Evolutionary conservation across 2,329 filamentous ascomycete species (phyloP), one percentile per base, ranked within the genome.

Genomic region (Amauroascus niger): DNA sequence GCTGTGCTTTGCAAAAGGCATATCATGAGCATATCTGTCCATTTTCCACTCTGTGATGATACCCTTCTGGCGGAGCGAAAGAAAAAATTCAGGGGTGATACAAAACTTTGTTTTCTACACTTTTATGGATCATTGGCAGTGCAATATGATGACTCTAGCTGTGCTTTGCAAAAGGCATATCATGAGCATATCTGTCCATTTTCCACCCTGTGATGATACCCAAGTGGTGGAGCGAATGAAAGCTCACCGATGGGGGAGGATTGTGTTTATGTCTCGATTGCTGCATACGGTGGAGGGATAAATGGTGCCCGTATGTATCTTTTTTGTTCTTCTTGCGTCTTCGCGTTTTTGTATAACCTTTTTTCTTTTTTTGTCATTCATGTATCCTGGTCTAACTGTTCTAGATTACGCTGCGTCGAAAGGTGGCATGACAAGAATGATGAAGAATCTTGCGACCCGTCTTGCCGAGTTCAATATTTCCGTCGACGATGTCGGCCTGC

Each of bases 401-500:
- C 13, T 30, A 71, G 69, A 72, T 45, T 72, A 82, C 55, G 79
- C 79, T 3, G 79, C 80, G 2, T 79, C 77, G 26, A 83, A 83
- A 64, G 80, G 77, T 6, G 82, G 81, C 1, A 64, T 85, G 57
- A 79, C 77, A 3, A 78, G 79, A 2, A 79, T 84, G 77, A 83
- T 83, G 78, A 79, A 76, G 62, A 84, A 83, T 58, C 70, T 85
- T 28, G 75, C 81, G 0, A 75, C 72, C 0, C 78, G 79, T 44
- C 73, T 84, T 20, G 81, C 79, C 1, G 73, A 76, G 53, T 75
- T 74, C 59, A 80, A 81, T 30, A 81, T 85, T 59, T 82, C 80
- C 13, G 79, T 84, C 54, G 84, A 85, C 55, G 81, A 84, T 58
- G 79, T 85, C n/a, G 79, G 2, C 82, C 82, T 0, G 82, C 81